phyloP scores from a whole-genome alignment of 2,329 filamentous ascomycete species.

The Hymenoscyphus occultus region DNA sequence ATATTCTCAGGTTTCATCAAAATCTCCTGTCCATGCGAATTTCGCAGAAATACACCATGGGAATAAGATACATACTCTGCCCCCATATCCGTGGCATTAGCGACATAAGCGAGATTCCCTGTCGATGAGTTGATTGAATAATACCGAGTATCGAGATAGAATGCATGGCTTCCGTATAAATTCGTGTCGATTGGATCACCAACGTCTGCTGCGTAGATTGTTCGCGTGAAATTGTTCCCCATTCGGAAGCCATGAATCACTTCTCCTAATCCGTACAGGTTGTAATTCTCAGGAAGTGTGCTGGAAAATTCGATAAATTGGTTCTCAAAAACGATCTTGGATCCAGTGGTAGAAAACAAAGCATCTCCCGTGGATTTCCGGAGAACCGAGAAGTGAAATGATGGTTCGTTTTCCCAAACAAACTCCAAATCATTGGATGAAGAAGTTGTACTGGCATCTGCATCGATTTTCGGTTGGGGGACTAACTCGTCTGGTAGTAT shows the following conservation, averaged over 20 bases:
- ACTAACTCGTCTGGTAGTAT: conserved; percentile 62
- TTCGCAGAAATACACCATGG: conserved; percentile 75
- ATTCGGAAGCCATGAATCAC: conserved; percentile 68
- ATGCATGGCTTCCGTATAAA: conserved; percentile 69
- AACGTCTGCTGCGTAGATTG: conserved; percentile 65
- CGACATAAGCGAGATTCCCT: conserved; percentile 51
- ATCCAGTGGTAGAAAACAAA: conserved; percentile 64
- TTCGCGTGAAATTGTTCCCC: conserved; percentile 70
- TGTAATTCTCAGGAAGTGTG: conserved; percentile 65
- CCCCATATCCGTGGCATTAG: conserved; percentile 50
- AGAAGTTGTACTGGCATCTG: conserved; percentile 39
- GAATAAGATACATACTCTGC: conserved; percentile 63
- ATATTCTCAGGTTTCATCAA: conserved; percentile 61
- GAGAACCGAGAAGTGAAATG: conserved; percentile 65
- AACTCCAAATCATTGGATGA: conserved; percentile 54
- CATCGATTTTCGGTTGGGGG: conserved; percentile 36
- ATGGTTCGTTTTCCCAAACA: conserved; percentile 51
- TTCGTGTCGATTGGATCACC: conserved; percentile 59
- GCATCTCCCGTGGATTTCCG: conserved; percentile 60
- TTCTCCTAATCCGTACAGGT: conserved; percentile 73
- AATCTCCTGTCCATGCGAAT: conserved; percentile 73
- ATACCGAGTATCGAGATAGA: conserved; percentile 79
- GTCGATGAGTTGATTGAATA: conserved; percentile 52
- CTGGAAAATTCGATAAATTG: conserved; percentile 75
- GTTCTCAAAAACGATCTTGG: conserved; percentile 67